A percentile compares a stretch with the other conserved stretches of the same genome.
Conservation (phyloP, 345 rosid species). For the Linum usitatissimum region DNA sequence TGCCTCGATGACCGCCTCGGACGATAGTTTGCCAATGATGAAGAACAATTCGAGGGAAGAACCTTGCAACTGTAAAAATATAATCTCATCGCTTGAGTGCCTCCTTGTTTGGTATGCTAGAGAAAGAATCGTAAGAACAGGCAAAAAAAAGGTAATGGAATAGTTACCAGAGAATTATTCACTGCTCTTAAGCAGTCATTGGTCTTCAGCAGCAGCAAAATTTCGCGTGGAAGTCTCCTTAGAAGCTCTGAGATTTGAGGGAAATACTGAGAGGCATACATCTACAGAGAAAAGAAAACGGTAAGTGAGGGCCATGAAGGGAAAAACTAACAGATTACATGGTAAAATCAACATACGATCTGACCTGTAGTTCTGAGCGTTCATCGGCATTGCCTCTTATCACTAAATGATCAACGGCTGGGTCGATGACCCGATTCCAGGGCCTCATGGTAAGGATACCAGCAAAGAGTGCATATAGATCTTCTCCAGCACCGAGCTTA, state of each 20-base stretch:
- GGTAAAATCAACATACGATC: background rate
- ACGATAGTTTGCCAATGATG: constrained; percentile 71
- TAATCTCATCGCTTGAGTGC: background rate
- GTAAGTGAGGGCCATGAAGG: background rate
- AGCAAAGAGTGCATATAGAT: constrained; percentile 65
- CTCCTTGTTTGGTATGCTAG: background rate
- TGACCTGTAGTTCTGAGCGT: constrained; percentile 70
- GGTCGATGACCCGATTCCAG: constrained; percentile 76
- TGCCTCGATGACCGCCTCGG: constrained; percentile 76
- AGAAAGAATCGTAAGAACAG: constrained; percentile 7
- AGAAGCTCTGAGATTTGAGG: constrained; percentile 86
- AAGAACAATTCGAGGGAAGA: constrained; percentile 66
- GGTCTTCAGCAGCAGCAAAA: constrained; percentile 82
- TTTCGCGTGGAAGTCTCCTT: constrained; percentile 79
- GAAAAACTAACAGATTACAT: background rate
- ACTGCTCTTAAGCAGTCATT: constrained; percentile 91
- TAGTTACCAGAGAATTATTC: constrained; percentile 55
- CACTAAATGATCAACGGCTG: constrained; percentile 77
- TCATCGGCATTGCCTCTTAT: constrained; percentile 63
- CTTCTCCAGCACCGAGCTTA: constrained; percentile 90
- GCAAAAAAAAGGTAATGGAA: background rate
- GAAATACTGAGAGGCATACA: constrained; percentile 91
- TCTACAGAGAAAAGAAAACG: constrained; percentile 26
- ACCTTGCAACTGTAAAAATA: constrained; percentile 45
- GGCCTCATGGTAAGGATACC: constrained; percentile 92